Conservation (phyloP, 2,329 filamentous ascomycete species). For the Trichoderma sp. region DNA sequence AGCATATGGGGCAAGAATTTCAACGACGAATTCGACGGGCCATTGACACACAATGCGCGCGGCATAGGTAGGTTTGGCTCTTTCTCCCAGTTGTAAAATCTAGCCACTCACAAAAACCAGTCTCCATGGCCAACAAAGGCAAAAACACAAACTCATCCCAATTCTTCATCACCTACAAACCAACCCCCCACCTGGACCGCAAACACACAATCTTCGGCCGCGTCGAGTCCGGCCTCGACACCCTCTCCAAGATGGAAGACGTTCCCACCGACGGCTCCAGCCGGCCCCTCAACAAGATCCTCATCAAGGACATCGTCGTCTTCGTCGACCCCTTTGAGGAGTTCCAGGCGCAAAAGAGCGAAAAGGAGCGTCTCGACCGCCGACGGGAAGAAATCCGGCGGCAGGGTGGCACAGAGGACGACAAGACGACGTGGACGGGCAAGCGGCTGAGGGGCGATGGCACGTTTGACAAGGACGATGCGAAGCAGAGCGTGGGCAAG, state of each 20-base stretch:
- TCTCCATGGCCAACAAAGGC: slow-evolving; percentile 96
- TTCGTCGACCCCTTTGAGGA: slow-evolving; percentile 96
- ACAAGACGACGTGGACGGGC: slow-evolving; percentile 92
- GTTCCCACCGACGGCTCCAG: slow-evolving; percentile 74
- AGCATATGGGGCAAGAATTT: slow-evolving; percentile 96
- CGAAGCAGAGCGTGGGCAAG: slow-evolving; percentile 65
- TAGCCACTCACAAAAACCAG: slow-evolving; percentile 27
- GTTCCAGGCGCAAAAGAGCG: slow-evolving; percentile 74
- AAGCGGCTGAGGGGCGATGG: slow-evolving; percentile 78
- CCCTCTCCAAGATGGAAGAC: slow-evolving; percentile 74
- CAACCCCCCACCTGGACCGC: slow-evolving; percentile 80
- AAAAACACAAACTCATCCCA: slow-evolving; percentile 97
- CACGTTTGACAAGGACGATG: slow-evolving; percentile 50
- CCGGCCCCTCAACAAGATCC: slow-evolving; percentile 73
- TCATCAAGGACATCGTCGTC: slow-evolving; percentile 79
- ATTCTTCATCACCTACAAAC: slow-evolving; percentile 90
- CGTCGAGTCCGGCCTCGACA: slow-evolving; percentile 74
- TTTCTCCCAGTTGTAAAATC: too few species aligned
- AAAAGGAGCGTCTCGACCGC: slow-evolving; percentile 60
- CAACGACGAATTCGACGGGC: slow-evolving; percentile 88
- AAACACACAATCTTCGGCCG: slow-evolving; percentile 98
- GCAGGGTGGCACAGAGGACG: slow-evolving; percentile 78
- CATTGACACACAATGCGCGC: slow-evolving; percentile 76
- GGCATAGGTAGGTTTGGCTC: slow-evolving; percentile 64
- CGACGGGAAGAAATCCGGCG: slow-evolving; percentile 63